Evolutionary conservation across 2,329 filamentous ascomycete genomes (phyloP), one percentile per base, ranked within the genome.

Genomic region (Alternaria sp.): DNA sequence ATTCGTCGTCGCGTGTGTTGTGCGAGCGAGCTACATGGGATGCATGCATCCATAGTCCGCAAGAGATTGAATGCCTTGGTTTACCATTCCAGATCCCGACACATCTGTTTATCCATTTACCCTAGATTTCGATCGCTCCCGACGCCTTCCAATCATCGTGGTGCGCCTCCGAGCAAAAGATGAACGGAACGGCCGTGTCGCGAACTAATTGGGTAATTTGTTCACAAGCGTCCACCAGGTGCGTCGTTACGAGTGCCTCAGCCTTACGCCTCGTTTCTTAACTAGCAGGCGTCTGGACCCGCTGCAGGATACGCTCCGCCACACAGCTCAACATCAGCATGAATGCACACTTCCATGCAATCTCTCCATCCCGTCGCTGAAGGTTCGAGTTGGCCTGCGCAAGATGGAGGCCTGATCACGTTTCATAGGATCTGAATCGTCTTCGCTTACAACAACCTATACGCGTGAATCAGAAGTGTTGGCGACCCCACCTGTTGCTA

Each of bases 81-180:
- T 39, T 36, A 44, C 26, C 36, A 48, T 42, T 26, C 41, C 41
- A 47, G 26, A 51, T 48, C 49, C 53, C 26, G 48, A 51, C 44
- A 34, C 3, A 18, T 53, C 18, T 57, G 44, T 54, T 64, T 64
- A 61, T 22, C 59, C 54, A 39, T 64, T 64, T 62, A 64, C n/a
- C 61, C 58, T 54, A 61, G 38, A 64, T 64, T 59, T 56, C 46
- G 20, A 49, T 58, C 51, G 51, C 32, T 36, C 32, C 32, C 32
- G 32, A 36, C 32, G 14, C 42, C 54, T 51, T 48, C 49, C 43
- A 55, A 44, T 41, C 38, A 7, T n/a, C 20, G 32, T 41, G 18
- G n/a, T 46, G 26, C 32, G 26, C 34, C 28, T 38, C 32, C 34
- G 24, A 51, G 54, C 41, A 54, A 32, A 38, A 54, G 43, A 54